Evolutionary conservation across 345 rosid species (phyloP).

Genomic region (Eucalyptus sp.): DNA sequence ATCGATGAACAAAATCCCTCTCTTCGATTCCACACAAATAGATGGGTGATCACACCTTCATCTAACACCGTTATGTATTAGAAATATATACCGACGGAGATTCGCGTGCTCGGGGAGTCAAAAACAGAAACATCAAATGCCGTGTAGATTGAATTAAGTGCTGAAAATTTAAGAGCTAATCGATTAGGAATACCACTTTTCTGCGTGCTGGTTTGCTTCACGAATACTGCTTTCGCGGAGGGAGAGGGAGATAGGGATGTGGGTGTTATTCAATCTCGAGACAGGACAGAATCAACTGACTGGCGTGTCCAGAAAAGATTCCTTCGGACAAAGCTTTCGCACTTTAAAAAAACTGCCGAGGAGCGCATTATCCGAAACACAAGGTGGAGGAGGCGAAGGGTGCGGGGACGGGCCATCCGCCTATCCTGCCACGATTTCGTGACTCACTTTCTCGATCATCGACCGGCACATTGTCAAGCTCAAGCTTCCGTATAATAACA

Average conservation of each 20-base stretch:
- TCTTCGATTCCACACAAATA: fast-evolving
- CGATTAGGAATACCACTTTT: not conserved
- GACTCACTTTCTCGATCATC: not conserved
- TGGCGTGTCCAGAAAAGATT: not conserved
- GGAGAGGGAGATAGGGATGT: not conserved
- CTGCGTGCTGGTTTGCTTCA: not conserved
- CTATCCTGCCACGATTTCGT: not conserved
- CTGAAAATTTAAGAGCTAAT: not conserved
- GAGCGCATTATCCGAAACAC: not conserved
- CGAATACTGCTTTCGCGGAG: not conserved
- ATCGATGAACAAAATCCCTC: not conserved
- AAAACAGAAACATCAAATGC: not conserved
- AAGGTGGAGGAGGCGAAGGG: not conserved
- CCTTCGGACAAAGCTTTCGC: not conserved
- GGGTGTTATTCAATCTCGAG: not conserved
- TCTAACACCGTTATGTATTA: not conserved
- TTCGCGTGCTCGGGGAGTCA: not conserved
- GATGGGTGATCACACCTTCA: not conserved
- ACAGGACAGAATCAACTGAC: not conserved
- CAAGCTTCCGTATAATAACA: not conserved
- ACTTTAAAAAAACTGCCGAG: not conserved
- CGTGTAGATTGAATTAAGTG: not conserved
- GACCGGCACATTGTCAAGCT: not conserved
- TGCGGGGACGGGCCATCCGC: not conserved
- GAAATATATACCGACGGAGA: too few relatives aligned